A percentile compares a stretch with the other conserved stretches of the same genome.
phyloP scores from a whole-genome alignment of 441 rosid genomes.

The Daphne laureola region DNA sequence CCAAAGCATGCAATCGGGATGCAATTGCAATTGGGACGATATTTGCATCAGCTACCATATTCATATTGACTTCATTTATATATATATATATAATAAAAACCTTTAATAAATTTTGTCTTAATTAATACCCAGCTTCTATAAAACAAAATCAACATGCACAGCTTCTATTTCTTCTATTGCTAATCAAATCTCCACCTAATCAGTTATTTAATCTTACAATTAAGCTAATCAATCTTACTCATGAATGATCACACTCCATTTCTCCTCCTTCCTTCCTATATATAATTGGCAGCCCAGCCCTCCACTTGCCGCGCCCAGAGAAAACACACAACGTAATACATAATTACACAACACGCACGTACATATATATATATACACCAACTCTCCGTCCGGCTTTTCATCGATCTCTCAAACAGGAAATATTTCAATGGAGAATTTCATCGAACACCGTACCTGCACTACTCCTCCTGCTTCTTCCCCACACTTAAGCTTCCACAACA shows the following conservation, averaged over 20 bases:
- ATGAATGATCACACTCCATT: not conserved
- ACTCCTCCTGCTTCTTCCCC: constrained; percentile 23
- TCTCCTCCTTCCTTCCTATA: constrained; percentile 7
- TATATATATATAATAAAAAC: no score
- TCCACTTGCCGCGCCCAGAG: not conserved
- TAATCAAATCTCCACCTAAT: no score
- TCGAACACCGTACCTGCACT: constrained; percentile 14
- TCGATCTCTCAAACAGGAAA: constrained; percentile 8
- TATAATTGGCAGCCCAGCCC: constrained; percentile 11
- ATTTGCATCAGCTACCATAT: no score
- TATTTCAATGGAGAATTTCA: constrained; percentile 23
- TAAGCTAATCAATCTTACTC: no score
- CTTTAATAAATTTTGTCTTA: no score
- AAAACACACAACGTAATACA: no score
- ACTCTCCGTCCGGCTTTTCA: constrained; percentile 19
- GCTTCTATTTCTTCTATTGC: constrained; percentile 21
- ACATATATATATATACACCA: constrained; percentile 29
- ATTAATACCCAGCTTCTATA: no score
- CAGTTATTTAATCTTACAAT: no score
- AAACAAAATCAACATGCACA: constrained; percentile 12
- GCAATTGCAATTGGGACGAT: no score
- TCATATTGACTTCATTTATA: no score
- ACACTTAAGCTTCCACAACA: constrained; percentile 32
- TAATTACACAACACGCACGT: not conserved
- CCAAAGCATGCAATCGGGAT: no score